Percentiles rank a stretch among this genome's conserved stretches.
Evolutionary conservation across 805 yeast species (phyloP).

Genomic region (Kuraishia capsulata): DNA sequence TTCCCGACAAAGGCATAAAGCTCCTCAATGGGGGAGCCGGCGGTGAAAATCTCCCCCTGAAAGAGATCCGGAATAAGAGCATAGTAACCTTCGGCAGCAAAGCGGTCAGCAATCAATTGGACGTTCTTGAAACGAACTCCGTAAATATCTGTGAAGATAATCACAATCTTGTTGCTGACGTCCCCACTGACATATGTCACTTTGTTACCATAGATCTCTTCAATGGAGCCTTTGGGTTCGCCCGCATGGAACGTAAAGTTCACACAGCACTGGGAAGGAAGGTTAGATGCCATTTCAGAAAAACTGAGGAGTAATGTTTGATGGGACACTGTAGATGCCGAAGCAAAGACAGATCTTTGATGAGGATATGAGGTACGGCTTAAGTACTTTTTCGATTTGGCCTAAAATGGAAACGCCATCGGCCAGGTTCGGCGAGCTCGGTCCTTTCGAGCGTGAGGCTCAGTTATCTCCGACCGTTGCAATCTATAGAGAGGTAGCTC

Average conservation of each 20-base stretch:
- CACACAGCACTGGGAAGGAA: slow-evolving; percentile 37
- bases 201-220: slow-evolving; percentile 27
- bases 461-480: no score
- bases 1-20: slow-evolving; percentile 24
- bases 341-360: no score
- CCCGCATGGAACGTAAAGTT: slow-evolving; percentile 39
- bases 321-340: background rate
- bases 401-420: no score
- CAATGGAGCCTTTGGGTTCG: slow-evolving; percentile 32
- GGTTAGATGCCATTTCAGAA: slow-evolving; percentile 1
- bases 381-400: no score
- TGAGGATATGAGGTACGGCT: no score
- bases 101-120: slow-evolving; percentile 54
- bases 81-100: slow-evolving; percentile 53
- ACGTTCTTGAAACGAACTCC: slow-evolving; percentile 55
- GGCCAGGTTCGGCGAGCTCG: no score
- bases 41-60: slow-evolving; percentile 27
- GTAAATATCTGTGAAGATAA: slow-evolving; percentile 60
- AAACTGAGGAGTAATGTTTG: background rate
- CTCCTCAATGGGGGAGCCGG: slow-evolving; percentile 24
- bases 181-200: slow-evolving; percentile 40
- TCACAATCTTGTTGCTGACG: slow-evolving; percentile 36
- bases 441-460: no score
- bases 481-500: no score
- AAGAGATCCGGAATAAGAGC: slow-evolving; percentile 75